These are phyloP conservation scores for Apiospora kogelbergensis DNA, from an alignment of 2,329 filamentous ascomycete genomes.

Conservation along the genomic window DNA sequence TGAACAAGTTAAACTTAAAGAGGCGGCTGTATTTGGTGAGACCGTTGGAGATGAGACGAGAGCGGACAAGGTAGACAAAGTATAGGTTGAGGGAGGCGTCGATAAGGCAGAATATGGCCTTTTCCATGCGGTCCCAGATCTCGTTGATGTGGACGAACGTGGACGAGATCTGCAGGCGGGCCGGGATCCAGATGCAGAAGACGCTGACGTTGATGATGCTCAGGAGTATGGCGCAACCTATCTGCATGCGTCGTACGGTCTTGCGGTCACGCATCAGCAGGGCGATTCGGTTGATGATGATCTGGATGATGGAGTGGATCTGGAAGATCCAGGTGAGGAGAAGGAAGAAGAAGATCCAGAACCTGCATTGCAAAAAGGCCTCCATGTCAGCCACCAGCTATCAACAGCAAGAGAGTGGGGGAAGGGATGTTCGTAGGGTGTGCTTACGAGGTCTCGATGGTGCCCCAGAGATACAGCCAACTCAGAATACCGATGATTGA, in stretches of 20 bases:
- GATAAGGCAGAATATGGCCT: conserved; percentile 41
- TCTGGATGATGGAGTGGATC: conserved; percentile 49
- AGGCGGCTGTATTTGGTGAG: conserved; percentile 43
- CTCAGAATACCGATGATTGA: conserved; percentile 25
- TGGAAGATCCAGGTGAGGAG: conserved; percentile 33
- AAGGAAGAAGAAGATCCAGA: conserved; percentile 12
- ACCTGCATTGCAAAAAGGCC: not conserved
- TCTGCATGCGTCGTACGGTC: conserved; percentile 39
- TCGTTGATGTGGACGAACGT: conserved; percentile 38
- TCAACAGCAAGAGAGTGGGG: not conserved
- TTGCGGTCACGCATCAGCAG: conserved; percentile 41
- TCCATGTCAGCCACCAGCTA: too few relatives aligned
- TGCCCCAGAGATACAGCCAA: conserved; percentile 24
- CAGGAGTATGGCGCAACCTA: conserved; percentile 39
- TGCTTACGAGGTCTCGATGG: conserved; percentile 2
- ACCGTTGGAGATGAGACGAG: conserved; percentile 40
- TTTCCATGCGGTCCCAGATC: conserved; percentile 45
- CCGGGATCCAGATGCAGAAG: conserved; percentile 46
- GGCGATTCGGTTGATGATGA: conserved; percentile 49
- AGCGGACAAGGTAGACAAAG: conserved; percentile 40
- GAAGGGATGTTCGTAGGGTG: not conserved
- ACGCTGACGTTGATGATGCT: conserved; percentile 46
- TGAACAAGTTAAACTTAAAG: conserved; percentile 40
- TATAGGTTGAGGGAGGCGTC: conserved; percentile 43
- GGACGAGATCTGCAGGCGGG: conserved; percentile 35